phyloP scores from a whole-genome alignment of 352 stramenopile species.

The Globisporangium iwayamae region DNA sequence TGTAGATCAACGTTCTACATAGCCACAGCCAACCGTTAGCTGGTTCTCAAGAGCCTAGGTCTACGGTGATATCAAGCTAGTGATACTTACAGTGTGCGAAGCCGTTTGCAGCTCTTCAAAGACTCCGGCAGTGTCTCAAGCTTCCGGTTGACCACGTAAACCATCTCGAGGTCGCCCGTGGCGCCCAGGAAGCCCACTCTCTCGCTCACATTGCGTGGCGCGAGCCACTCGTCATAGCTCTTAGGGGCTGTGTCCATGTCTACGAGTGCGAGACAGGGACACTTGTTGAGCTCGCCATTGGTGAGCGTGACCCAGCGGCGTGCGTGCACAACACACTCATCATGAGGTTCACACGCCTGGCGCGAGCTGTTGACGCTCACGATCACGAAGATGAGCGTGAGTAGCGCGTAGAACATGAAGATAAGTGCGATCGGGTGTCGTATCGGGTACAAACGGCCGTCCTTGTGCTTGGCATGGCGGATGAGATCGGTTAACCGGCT shows the following conservation, averaged over 20 bases:
- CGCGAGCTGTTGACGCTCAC: slow-evolving; percentile 14
- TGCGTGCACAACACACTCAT: slow-evolving; percentile 12
- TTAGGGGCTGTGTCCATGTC: slow-evolving; percentile 7
- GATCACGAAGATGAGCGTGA: slow-evolving; percentile 13
- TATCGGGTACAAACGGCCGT: slow-evolving; percentile 9
- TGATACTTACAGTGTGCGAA: slow-evolving; percentile 33
- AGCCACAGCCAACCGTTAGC: neutral
- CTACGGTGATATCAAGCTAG: neutral
- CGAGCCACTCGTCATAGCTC: slow-evolving; percentile 27
- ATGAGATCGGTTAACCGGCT: slow-evolving; percentile 13
- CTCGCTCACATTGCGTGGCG: slow-evolving; percentile 25
- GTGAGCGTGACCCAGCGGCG: slow-evolving; percentile 11
- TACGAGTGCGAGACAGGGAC: slow-evolving; percentile 12
- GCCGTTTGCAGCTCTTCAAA: slow-evolving; percentile 23
- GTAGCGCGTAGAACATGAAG: slow-evolving; percentile 10
- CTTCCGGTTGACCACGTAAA: slow-evolving; percentile 33
- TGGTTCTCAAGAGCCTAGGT: neutral
- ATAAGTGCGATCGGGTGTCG: slow-evolving; percentile 13
- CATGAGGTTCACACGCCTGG: slow-evolving; percentile 8
- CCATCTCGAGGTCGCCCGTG: slow-evolving; percentile 24
- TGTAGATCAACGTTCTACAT: slow-evolving; percentile 38
- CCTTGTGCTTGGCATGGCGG: slow-evolving; percentile 9
- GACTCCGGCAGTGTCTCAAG: slow-evolving; percentile 26
- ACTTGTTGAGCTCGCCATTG: slow-evolving; percentile 13
- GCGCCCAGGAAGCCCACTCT: slow-evolving; percentile 24